Evolutionary conservation across 805 yeast species (phyloP).

Genomic region (Kodamaea jinghongensis): DNA sequence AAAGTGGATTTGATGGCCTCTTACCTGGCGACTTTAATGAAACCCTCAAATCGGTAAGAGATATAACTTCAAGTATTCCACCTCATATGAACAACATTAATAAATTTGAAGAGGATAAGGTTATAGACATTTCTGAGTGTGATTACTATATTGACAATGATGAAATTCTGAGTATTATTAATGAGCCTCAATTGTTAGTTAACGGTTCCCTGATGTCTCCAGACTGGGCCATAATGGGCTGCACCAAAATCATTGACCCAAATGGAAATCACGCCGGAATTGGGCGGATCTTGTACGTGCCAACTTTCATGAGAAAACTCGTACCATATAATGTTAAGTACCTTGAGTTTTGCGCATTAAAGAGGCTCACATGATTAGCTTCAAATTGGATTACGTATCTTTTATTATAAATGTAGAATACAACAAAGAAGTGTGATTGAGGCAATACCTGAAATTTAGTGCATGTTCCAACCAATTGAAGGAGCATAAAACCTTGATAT

Average conservation of each 20-base stretch:
- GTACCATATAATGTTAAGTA: slow-evolving; percentile 39
- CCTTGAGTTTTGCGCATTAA: slow-evolving; percentile 50
- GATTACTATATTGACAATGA: slow-evolving; percentile 69
- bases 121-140: slow-evolving; percentile 52
- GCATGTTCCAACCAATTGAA: too few species aligned
- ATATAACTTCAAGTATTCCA: slow-evolving; percentile 50
- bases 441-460: too few species aligned
- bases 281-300: slow-evolving; percentile 54
- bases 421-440: slow-evolving; percentile 1
- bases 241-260: slow-evolving; percentile 52
- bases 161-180: slow-evolving; percentile 40
- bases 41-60: slow-evolving; percentile 14
- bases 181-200: slow-evolving; percentile 33
- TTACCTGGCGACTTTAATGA: slow-evolving; percentile 85
- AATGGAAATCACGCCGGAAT: slow-evolving; percentile 52
- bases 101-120: slow-evolving; percentile 56
- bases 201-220: slow-evolving; percentile 14
- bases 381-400: not conserved
- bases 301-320: slow-evolving; percentile 25
- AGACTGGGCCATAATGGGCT: slow-evolving; percentile 50
- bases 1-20: slow-evolving; percentile 80
- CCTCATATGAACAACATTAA: slow-evolving; percentile 74
- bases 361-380: slow-evolving; percentile 14
- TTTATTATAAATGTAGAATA: not conserved
- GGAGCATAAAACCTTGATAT: too few species aligned